Evolutionary conservation across 192 early-diverging fungal genomes (phyloP), one percentile per base, ranked within the genome.

Genomic region (Thamnidium elegans): DNA sequence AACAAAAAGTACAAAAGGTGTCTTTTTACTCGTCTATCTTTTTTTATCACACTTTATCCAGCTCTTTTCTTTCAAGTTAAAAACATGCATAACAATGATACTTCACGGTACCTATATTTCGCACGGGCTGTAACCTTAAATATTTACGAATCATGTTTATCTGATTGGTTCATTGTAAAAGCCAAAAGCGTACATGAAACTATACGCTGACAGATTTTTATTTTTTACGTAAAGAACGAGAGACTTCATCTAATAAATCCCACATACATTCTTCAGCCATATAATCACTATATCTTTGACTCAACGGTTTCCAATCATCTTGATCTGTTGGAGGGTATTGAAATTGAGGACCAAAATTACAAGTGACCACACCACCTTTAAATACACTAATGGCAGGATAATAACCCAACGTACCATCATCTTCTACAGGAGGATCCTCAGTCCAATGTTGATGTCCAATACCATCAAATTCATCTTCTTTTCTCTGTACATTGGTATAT

Each of bases 281-380:
- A 19, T 78, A 77, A 31, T 88, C 86, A 30, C 73, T 72, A 58
- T 78, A 82, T 20, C 85, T 59, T 19, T 81, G 78, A 14, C 79
- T 76, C 74, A 86, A 81, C 3, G 86, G 85, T n/a, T 71, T 63
- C 81, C 81, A 88, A 6, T 62, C 48, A 34, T 70, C 62, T 4
- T 54, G 13, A 19, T 65, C 60, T 13, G 67, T 54, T 2, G 86
- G 87, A 2, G 86, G 86, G 51, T 73, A 85, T 56, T 65, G 58
- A 59, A 89, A 87, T 14, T 84, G 55, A 2, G 87, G 87, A 4
- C 87, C 87, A 70, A 85, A 84, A 55, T 89, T 87, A 58, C 80
- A 74, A 0, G 81, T 85, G 4, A 82, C 84, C 1, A 79, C 74
- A 13, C 82, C 87, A 43, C 86, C 84, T 47, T 80, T 67, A 63